phyloP scores from a whole-genome alignment of 2,329 filamentous ascomycete genomes.

The Lizonia empirigonia region DNA sequence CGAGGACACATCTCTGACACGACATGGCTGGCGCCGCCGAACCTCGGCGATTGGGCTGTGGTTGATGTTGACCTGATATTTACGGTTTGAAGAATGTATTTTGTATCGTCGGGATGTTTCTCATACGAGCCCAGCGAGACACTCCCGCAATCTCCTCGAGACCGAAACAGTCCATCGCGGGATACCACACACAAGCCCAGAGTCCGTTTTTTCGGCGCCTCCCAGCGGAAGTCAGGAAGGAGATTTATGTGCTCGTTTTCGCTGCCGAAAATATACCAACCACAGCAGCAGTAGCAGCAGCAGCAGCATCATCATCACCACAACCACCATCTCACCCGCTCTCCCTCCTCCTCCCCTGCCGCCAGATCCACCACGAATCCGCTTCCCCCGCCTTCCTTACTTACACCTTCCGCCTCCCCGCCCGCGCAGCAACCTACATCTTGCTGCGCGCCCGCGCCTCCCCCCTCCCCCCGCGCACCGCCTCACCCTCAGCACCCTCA shows the following conservation, averaged over 20 bases:
- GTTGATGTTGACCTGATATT: too few relatives aligned
- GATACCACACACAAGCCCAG: not conserved
- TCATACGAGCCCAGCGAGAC: not conserved
- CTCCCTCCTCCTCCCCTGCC: slow-evolving; percentile 18
- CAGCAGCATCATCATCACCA: too few relatives aligned
- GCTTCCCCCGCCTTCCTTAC: slow-evolving; percentile 9
- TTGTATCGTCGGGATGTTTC: too few relatives aligned
- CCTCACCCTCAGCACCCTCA: slow-evolving; percentile 1
- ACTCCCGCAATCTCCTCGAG: not conserved
- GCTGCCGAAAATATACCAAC: not conserved
- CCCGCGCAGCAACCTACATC: not conserved
- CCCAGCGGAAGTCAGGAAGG: slow-evolving; percentile 16
- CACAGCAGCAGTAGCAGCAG: not conserved
- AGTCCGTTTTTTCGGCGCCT: slow-evolving; percentile 9
- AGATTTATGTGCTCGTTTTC: slow-evolving; percentile 18
- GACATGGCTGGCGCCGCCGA: too few relatives aligned
- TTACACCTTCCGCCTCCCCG: slow-evolving; percentile 1
- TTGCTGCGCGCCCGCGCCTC: not conserved
- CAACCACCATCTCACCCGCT: slow-evolving; percentile 8
- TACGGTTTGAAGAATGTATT: too few relatives aligned
- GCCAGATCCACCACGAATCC: slow-evolving; percentile 12
- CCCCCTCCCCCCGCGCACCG: not conserved
- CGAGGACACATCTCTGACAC: too few relatives aligned
- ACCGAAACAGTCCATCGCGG: too few relatives aligned
- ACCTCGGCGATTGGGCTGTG: too few relatives aligned